Conservation (phyloP, 345 rosid genomes). For the Reutealis trisperma region DNA sequence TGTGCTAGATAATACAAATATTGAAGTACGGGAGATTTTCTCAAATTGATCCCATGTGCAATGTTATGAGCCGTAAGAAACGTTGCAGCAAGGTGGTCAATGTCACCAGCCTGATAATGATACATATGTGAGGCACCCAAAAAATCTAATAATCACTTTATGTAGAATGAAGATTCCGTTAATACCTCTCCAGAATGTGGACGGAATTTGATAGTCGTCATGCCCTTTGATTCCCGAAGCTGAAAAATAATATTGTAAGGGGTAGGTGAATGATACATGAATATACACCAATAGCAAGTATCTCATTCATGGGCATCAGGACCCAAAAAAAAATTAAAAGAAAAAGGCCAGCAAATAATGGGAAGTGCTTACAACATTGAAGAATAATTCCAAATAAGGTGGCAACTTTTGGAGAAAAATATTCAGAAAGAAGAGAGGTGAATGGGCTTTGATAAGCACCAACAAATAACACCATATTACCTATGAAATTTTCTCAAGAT, state of each 20-base stretch:
- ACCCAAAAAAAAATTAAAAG: background rate
- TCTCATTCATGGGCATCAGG: background rate
- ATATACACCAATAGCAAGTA: background rate
- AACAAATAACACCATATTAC: background rate
- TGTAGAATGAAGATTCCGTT: constrained; percentile 1
- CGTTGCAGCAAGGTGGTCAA: constrained; percentile 98
- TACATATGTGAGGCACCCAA: constrained; percentile 6
- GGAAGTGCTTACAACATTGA: no score
- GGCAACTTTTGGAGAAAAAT: background rate
- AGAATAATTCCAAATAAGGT: background rate
- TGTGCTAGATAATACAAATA: constrained; percentile 96
- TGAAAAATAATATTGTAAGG: constrained; percentile 34
- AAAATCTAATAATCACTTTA: background rate
- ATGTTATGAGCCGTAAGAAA: constrained; percentile 92
- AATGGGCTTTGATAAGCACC: constrained; percentile 6
- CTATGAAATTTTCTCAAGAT: background rate
- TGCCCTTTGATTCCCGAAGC: constrained; percentile 99
- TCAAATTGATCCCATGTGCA: constrained; percentile 95
- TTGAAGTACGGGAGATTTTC: constrained; percentile 99
- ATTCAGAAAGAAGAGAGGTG: background rate
- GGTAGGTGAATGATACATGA: constrained; percentile 18
- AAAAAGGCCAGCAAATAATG: background rate
- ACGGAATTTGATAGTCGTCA: constrained; percentile 93
- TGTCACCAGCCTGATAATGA: constrained; percentile 88
- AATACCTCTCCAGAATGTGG: constrained; percentile 98